Conservation (phyloP, 1,139 yeast species). For the Lizanozyma gosingica region DNA sequence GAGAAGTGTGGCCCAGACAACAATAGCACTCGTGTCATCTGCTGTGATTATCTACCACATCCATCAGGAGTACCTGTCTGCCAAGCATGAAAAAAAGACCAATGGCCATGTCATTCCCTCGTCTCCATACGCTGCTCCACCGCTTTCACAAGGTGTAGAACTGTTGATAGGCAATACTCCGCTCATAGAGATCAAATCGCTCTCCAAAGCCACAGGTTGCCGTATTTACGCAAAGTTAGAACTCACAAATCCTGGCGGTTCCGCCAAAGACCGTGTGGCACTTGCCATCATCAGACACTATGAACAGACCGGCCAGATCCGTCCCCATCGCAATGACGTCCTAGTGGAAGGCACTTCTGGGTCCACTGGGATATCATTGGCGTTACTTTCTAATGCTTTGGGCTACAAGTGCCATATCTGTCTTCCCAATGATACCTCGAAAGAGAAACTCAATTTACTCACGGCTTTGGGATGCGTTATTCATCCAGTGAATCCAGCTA, state of each 20-base stretch:
- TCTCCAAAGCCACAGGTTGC: constrained; percentile 72
- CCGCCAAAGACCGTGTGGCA: constrained; percentile 93
- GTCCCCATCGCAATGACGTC: constrained; percentile 49
- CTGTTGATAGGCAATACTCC: constrained; percentile 86
- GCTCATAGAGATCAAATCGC: constrained; percentile 63
- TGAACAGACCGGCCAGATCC: constrained; percentile 48
- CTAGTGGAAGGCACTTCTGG: constrained; percentile 95
- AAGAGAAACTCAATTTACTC: constrained; percentile 67
- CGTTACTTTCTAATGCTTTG: constrained; percentile 75
- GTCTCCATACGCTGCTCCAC: constrained; percentile 10
- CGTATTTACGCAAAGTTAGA: constrained; percentile 84
- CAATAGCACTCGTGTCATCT: neutral
- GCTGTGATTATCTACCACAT: neutral
- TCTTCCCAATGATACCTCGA: constrained; percentile 90
- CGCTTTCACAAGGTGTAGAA: constrained; percentile 30
- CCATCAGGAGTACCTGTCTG: neutral
- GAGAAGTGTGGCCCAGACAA: neutral
- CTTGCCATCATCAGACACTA: constrained; percentile 68
- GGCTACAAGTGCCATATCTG: constrained; percentile 90
- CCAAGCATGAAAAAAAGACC: neutral
- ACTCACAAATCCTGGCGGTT: constrained; percentile 85
- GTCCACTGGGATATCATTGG: constrained; percentile 90
- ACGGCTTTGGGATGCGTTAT: constrained; percentile 72
- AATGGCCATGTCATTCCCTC: neutral
- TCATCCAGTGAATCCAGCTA: constrained; percentile 90